Conservation (phyloP, 257 asterid species). For the Solanum chaucha region DNA sequence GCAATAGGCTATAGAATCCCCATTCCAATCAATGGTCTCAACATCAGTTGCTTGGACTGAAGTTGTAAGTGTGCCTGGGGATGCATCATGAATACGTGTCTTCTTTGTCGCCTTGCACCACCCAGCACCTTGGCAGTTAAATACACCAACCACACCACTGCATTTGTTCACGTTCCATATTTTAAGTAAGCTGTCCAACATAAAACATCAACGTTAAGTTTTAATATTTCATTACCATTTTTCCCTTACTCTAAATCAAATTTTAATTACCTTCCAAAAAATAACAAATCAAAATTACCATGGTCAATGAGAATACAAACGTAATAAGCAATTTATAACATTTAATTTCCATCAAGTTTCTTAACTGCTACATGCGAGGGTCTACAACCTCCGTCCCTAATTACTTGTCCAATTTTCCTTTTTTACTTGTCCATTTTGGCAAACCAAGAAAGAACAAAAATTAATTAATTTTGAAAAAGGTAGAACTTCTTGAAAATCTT, state of each 20-base stretch:
- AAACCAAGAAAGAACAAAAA: too few species aligned
- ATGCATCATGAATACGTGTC: conserved; percentile 80
- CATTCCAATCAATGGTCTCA: conserved; percentile 60
- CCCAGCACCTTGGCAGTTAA: conserved; percentile 97
- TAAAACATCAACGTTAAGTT: background rate
- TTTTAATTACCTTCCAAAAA: background rate
- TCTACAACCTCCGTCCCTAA: background rate
- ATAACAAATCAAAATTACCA: background rate
- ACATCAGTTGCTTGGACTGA: conserved; percentile 72
- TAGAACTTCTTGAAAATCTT: too few species aligned
- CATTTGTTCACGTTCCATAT: conserved; percentile 82
- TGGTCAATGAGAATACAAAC: background rate
- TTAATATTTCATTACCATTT: background rate
- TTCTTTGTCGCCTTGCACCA: conserved; percentile 79
- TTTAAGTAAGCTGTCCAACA: conserved; percentile 71
- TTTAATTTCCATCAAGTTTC: background rate
- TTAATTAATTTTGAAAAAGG: too few species aligned
- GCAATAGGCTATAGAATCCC: conserved; percentile 59
- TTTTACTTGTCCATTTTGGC: too few species aligned
- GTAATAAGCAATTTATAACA: background rate
- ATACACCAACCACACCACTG: conserved; percentile 80
- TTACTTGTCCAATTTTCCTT: background rate
- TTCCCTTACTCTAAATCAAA: background rate
- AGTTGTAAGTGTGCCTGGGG: conserved; percentile 80
- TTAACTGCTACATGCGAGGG: background rate